These are phyloP conservation scores for Pseudogymnoascus verrucosus DNA, from an alignment of 2,329 filamentous ascomycete genomes.

Conservation along the genomic window DNA sequence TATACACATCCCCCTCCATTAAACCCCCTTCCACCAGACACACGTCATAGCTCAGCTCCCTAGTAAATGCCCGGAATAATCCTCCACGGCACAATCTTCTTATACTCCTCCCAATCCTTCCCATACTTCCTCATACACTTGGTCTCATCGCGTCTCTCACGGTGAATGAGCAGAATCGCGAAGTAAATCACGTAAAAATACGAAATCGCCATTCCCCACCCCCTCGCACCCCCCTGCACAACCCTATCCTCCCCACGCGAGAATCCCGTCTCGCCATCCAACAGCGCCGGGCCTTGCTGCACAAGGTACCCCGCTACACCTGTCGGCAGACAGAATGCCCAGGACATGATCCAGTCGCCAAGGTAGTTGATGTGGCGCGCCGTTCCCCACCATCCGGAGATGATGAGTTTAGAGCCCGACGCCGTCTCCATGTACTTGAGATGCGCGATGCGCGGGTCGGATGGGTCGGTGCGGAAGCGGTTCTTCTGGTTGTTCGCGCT, in stretches of 20 bases:
- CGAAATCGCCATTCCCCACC: slow-evolving; percentile 80
- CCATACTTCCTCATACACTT: slow-evolving; percentile 91
- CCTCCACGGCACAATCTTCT: slow-evolving; percentile 68
- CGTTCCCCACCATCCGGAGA: slow-evolving; percentile 86
- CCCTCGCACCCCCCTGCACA: slow-evolving; percentile 58
- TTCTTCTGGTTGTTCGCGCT: slow-evolving; percentile 95
- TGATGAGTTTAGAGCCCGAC: slow-evolving; percentile 70
- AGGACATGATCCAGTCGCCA: slow-evolving; percentile 90
- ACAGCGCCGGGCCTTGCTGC: slow-evolving; percentile 36
- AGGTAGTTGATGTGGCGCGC: slow-evolving; percentile 94
- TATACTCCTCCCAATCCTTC: slow-evolving; percentile 85
- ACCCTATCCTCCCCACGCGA: slow-evolving; percentile 31
- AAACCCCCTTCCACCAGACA: neutral
- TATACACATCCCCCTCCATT: neutral
- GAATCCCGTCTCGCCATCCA: slow-evolving; percentile 47
- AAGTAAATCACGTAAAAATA: slow-evolving; percentile 97
- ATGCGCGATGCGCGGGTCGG: slow-evolving; percentile 69
- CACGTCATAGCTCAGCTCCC: too few species aligned
- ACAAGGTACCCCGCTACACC: slow-evolving; percentile 76
- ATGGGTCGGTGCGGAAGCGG: slow-evolving; percentile 78
- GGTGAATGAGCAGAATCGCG: slow-evolving; percentile 74
- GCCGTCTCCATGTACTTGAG: slow-evolving; percentile 81
- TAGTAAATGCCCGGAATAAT: slow-evolving; percentile 84
- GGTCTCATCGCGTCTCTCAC: slow-evolving; percentile 79
- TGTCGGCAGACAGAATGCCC: slow-evolving; percentile 83